Evolutionary conservation across 2,329 filamentous ascomycete genomes (phyloP), one percentile per base, ranked within the genome.

Genomic region (Penicillium vulpinum): DNA sequence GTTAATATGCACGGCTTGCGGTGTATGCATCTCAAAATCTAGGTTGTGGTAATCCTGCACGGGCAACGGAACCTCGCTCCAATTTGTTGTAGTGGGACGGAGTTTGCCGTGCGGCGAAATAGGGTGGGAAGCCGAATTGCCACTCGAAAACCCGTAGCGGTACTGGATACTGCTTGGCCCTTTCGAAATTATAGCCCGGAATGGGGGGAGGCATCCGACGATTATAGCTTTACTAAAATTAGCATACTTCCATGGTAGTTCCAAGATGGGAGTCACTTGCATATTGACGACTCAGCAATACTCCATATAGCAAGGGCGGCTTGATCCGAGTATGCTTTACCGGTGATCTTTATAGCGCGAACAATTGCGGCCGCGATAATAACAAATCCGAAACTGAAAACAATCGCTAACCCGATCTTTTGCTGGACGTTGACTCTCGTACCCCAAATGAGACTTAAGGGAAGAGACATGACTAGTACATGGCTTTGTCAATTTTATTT

Each of bases 401-500:
- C 62, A 4, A 65, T 53, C 0, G 56, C 64, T 0, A 71, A 54
- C 9, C 63, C 68, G 15, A 68, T n/a, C 21, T 72, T 71, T 44
- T 71, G 69, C 31, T 55, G 58, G n/a, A 40, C 5, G 40, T 61
- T 67, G 33, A 73, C 65, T 22, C 54, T 62, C 4, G 70, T 60
- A 11, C 64, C 65, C 48, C 63, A 64, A 24, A 73, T 63, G 13
- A 73, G 62, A 5, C 60, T 52, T 5, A 72, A 54, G 1, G 68
- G 68, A 21, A 73, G 63, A 5, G 57, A 56, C 68, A 71, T 73
- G 29, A 73, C 69, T 71, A 26, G 11, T 24, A 22, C 21, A 11
- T 13, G 9, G 16, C 10, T 10, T 7, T 16, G 18, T 40, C 5
- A 40, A 15, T 40, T 24, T 24, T 16, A 22, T 24, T 24, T 4